Conservation (phyloP, 805 yeast species). For the Saturnispora halmiae region DNA sequence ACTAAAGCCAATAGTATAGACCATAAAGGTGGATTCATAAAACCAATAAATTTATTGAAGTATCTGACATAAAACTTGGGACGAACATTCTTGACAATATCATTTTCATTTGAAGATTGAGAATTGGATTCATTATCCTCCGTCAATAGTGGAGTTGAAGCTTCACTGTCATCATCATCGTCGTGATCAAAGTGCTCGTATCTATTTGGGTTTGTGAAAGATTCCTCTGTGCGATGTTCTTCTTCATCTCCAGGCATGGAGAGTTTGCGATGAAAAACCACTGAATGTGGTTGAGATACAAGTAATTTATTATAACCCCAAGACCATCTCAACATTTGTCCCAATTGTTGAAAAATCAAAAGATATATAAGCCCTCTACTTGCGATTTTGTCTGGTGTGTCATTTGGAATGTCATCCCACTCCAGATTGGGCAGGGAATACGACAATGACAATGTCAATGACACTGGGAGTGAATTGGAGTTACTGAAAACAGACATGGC, state of each 20-base stretch:
- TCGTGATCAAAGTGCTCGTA: too few relatives aligned
- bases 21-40: slow-evolving; percentile 76
- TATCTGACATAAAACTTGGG: background rate
- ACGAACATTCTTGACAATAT: background rate
- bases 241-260: slow-evolving; percentile 9
- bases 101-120: slow-evolving; percentile 2
- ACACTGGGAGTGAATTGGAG: slow-evolving; percentile 90
- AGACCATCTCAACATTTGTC: slow-evolving; percentile 76
- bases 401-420: slow-evolving; percentile 67
- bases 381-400: slow-evolving; percentile 60
- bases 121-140: background rate
- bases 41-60: slow-evolving; percentile 14
- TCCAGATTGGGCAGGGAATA: slow-evolving; percentile 65
- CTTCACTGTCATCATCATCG: slow-evolving; percentile 2
- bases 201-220: too few relatives aligned
- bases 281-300: slow-evolving; percentile 38
- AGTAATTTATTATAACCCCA: slow-evolving; percentile 76
- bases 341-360: slow-evolving; percentile 72
- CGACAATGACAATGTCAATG: slow-evolving; percentile 71
- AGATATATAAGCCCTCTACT: slow-evolving; percentile 69
- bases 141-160: slow-evolving; percentile 3
- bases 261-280: slow-evolving; percentile 17
- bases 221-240: background rate
- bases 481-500: slow-evolving; percentile 98
- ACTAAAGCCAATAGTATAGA: slow-evolving; percentile 63